A percentile compares a stretch with the other conserved stretches of the same genome.
Conservation (phyloP, 2,329 filamentous ascomycete genomes). For the Beauveria scarabaeidicola region DNA sequence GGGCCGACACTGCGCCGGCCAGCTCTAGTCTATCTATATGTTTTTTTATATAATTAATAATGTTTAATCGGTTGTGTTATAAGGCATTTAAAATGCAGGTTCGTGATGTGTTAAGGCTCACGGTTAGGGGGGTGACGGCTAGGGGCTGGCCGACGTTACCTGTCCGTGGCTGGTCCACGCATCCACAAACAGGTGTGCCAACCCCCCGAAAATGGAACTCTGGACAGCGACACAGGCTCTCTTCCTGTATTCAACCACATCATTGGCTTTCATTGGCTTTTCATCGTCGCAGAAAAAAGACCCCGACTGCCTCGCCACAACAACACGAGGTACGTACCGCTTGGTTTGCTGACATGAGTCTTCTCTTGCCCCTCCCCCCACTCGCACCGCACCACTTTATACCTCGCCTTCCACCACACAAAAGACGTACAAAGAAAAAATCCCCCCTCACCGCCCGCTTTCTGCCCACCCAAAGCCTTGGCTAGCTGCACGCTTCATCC, state of each 20-base stretch:
- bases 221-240: too few relatives aligned
- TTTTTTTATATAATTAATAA: too few relatives aligned
- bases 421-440: background rate
- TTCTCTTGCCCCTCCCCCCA: background rate
- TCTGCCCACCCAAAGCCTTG: background rate
- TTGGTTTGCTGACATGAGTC: constrained; percentile 2
- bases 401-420: background rate
- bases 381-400: background rate
- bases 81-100: too few relatives aligned
- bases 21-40: too few relatives aligned
- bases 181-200: too few relatives aligned
- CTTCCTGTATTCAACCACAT: background rate
- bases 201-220: too few relatives aligned
- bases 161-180: too few relatives aligned
- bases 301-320: background rate
- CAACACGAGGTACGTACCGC: background rate
- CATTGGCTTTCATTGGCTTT: background rate
- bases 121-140: too few relatives aligned
- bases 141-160: too few relatives aligned
- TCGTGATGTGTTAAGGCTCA: too few relatives aligned
- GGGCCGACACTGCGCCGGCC: too few relatives aligned
- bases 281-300: background rate
- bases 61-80: too few relatives aligned
- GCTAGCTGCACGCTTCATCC: background rate
- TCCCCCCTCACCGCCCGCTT: constrained; percentile 9